Base-by-base conservation (phyloP, 169 alveolate genomes). In the Plasmodium reichenowi region DNA sequence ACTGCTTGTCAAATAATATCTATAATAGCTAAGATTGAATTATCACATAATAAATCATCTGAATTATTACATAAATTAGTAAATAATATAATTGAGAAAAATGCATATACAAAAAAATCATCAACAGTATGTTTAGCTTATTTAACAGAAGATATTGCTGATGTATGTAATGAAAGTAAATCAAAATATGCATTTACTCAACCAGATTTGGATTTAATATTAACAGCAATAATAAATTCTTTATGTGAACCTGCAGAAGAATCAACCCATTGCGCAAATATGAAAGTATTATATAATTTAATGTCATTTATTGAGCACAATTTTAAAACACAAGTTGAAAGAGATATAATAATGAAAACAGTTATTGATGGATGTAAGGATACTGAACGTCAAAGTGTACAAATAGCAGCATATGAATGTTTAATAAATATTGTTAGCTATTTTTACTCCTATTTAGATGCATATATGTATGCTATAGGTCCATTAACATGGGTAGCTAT, bases 1-100 rank as follows among this genome's bases (percentile, higher is more conserved):
- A 94, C 98, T 3, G 92, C 98, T 43, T 96, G 98, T 80, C 93
- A 95, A 74, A 97, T 96, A 9, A 94, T 95, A 62, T 94, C 98
- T 15, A 78, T 95, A 12, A 95, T 96, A 20, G 96, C 97, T 2
- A 95, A 94, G 60, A 89, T 96, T 6, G 98, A 96, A 78, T 78
- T 96, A 50, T 92, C 96, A 3, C 94, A 94, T 63, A 87, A 95
- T 67, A 91, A 96, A 63, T 96, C 98, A 90, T 97, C 98, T 22
- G 97, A 96, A 72, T 94, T 96, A 38, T 94, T 96, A 67, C 95
- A 91, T 67, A 89, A 89, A 56, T 67, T 93, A 58, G 92, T 93
- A 20, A 88, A 93, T 70, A 95, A 93, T 67, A 95, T 96, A 12
- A 94, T 93, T 20, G 92, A 91, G 60, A 89, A 94, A 72, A 94